A percentile compares a stretch with the other conserved stretches of the same genome.
phyloP scores from a whole-genome alignment of 106 monocot genomes.

The Ottelia alismoides region DNA sequence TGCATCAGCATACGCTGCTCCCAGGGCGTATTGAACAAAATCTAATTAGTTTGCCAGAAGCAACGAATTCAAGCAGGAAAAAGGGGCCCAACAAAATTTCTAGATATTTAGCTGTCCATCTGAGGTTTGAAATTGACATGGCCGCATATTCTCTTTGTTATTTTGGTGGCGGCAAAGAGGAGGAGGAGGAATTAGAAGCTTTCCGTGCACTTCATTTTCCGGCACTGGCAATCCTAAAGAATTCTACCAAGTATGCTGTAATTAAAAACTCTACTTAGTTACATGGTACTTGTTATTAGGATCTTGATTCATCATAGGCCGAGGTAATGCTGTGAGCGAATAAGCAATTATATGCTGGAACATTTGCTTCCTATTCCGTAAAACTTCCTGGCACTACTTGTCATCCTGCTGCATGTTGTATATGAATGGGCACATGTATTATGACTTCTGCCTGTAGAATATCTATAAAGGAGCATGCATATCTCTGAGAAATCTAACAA shows the following conservation, averaged over 20 bases:
- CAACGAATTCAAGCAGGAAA: background rate
- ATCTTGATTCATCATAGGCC: too few species aligned
- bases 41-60: conserved; percentile 48
- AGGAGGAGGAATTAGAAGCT: conserved; percentile 81
- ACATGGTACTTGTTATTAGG: too few species aligned
- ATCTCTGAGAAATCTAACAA: too few species aligned
- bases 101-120: conserved; percentile 85
- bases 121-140: conserved; percentile 99
- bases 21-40: conserved; percentile 43
- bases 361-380: too few species aligned
- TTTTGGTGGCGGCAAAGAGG: conserved; percentile 96
- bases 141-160: conserved; percentile 94
- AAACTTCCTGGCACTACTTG: too few species aligned
- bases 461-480: too few species aligned
- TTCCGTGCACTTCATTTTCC: conserved; percentile 87
- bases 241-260: conserved; percentile 57
- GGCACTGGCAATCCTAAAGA: conserved; percentile 49
- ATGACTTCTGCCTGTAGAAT: too few species aligned
- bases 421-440: too few species aligned
- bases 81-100: conserved; percentile 5
- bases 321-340: too few species aligned
- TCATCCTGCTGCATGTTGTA: too few species aligned
- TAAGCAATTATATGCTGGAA: too few species aligned
- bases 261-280: too few species aligned
- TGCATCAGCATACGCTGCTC: conserved; percentile 35